Evolutionary conservation across 441 rosid species (phyloP).

Genomic region (Isatis lusitanica): DNA sequence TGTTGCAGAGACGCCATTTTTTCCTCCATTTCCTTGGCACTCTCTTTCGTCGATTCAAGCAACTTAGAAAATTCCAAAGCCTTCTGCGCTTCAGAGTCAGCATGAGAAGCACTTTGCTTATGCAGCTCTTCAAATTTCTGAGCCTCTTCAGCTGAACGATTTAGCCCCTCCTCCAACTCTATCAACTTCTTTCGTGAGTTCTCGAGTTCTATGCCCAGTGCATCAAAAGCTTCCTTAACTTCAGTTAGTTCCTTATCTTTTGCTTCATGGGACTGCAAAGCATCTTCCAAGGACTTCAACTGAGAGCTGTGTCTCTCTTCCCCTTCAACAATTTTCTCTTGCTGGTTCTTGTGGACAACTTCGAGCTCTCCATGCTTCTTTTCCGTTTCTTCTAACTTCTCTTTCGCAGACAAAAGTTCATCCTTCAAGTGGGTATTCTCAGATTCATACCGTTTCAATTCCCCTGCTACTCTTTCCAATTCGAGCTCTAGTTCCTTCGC

Average conservation of each 20-base stretch:
- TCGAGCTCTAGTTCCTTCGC: slow-evolving; percentile 74
- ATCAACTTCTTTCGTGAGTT: slow-evolving; percentile 64
- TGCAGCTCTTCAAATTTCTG: slow-evolving; percentile 84
- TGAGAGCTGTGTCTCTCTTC: slow-evolving; percentile 64
- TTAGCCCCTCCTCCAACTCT: slow-evolving; percentile 70
- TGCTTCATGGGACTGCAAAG: slow-evolving; percentile 62
- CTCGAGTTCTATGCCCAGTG: slow-evolving; percentile 64
- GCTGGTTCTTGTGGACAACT: slow-evolving; percentile 59
- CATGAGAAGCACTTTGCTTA: slow-evolving; percentile 71
- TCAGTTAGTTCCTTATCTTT: slow-evolving; percentile 74
- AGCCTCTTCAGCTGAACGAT: slow-evolving; percentile 56
- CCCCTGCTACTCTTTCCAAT: slow-evolving; percentile 66
- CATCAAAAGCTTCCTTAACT: slow-evolving; percentile 77
- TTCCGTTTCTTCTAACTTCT: slow-evolving; percentile 58
- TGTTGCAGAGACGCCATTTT: slow-evolving; percentile 59
- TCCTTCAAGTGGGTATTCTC: slow-evolving; percentile 61
- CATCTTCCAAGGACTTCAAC: slow-evolving; percentile 64
- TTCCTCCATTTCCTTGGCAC: slow-evolving; percentile 65
- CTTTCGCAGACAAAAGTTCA: slow-evolving; percentile 55
- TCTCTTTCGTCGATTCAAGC: slow-evolving; percentile 60
- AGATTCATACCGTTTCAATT: slow-evolving; percentile 67
- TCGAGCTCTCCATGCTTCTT: slow-evolving; percentile 71
- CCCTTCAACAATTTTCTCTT: slow-evolving; percentile 63
- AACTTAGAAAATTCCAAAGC: slow-evolving; percentile 77
- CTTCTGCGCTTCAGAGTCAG: slow-evolving; percentile 72